These are phyloP conservation scores for Tetrapyrgos nigripes DNA, from an alignment of 1,284 basidiomycete genomes.

Conservation along the genomic window DNA sequence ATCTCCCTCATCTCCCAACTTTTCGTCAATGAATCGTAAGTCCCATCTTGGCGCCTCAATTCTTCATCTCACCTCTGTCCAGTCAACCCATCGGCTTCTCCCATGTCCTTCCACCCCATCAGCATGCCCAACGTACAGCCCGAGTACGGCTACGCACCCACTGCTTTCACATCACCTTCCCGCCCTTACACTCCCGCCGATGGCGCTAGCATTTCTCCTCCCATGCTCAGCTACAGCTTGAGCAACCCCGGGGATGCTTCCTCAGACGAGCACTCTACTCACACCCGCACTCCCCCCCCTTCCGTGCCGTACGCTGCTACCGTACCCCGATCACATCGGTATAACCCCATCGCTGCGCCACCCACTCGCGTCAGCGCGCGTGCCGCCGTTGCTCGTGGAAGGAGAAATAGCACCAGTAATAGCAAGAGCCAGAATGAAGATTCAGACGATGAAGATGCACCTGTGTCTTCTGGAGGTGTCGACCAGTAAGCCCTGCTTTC, in stretches of 20 bases:
- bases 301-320: constrained; percentile 58
- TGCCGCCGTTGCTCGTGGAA: constrained; percentile 41
- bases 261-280: constrained; percentile 59
- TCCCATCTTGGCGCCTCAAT: too few species aligned
- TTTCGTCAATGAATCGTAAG: constrained; percentile 50
- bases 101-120: constrained; percentile 65
- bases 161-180: constrained; percentile 57
- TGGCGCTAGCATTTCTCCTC: constrained; percentile 67
- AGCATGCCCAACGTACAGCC: constrained; percentile 61
- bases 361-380: constrained; percentile 48
- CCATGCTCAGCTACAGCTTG: constrained; percentile 67
- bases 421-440: constrained; percentile 67
- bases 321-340: constrained; percentile 74
- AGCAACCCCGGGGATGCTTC: constrained; percentile 68
- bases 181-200: constrained; percentile 68
- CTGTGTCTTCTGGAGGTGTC: constrained; percentile 51
- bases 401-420: constrained; percentile 51
- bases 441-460: constrained; percentile 66
- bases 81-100: constrained; percentile 49
- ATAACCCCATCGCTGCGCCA: constrained; percentile 72
- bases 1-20: constrained; percentile 43
- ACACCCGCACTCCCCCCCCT: constrained; percentile 70
- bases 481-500: constrained; percentile 51
- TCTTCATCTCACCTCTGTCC: constrained; percentile 8
- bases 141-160: constrained; percentile 72